A percentile compares a stretch with the other conserved stretches of the same genome.
Evolutionary conservation across 371 early-diverging fungal genomes (phyloP).

Genomic region (Lichtheimia hyalospora): DNA sequence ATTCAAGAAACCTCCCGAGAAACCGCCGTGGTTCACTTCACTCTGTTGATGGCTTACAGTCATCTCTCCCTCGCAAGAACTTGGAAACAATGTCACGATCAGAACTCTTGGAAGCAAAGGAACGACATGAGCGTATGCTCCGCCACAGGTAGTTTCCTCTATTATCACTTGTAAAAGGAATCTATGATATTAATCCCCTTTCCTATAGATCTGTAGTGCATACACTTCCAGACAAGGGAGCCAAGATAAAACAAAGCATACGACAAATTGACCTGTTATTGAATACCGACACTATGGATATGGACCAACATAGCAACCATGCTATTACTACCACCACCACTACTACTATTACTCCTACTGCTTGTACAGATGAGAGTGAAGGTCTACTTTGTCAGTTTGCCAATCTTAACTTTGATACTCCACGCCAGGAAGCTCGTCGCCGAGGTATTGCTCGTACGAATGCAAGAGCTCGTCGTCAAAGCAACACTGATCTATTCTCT

Average conservation of each 20-base stretch:
- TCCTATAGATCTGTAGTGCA: background rate
- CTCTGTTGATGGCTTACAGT: conserved; percentile 1
- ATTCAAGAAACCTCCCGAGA: background rate
- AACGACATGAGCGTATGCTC: conserved; percentile 11
- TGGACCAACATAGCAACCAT: background rate
- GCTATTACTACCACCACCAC: background rate
- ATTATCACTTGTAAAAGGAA: background rate
- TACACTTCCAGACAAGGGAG: conserved; percentile 13
- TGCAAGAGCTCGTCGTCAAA: conserved; percentile 1
- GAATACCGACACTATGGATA: background rate
- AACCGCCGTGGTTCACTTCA: conserved; percentile 9
- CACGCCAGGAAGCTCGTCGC: conserved; percentile 5
- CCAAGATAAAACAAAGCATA: conserved; percentile 10
- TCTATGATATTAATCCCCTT: background rate
- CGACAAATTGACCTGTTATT: conserved; percentile 3
- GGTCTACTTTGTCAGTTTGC: background rate
- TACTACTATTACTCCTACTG: background rate
- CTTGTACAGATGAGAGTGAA: background rate
- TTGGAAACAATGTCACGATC: conserved; percentile 6
- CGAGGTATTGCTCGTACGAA: conserved; percentile 7
- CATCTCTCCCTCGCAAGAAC: conserved; percentile 1
- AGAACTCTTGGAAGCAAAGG: conserved; percentile 7
- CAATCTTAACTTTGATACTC: background rate
- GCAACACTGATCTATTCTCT: background rate
- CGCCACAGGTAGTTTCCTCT: conserved; percentile 3